These are phyloP conservation scores for Aspergillus calidoustus DNA, from an alignment of 2,329 filamentous ascomycete genomes.

Conservation along the genomic window DNA sequence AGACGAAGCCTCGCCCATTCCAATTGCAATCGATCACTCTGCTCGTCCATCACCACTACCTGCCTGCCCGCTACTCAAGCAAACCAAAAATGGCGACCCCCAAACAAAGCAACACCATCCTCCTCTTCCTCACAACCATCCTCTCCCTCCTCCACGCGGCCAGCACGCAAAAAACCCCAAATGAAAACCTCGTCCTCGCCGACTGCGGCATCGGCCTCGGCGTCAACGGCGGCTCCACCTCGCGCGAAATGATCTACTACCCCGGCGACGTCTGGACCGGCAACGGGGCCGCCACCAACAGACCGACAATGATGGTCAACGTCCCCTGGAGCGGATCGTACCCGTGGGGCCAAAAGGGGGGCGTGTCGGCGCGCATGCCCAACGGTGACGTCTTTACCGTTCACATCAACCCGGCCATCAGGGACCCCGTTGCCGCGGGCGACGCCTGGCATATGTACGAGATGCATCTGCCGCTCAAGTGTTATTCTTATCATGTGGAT, in stretches of 20 bases:
- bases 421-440: slow-evolving; percentile 6
- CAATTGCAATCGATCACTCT: too few species aligned
- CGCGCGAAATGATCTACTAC: slow-evolving; percentile 17
- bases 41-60: not conserved
- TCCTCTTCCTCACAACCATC: not conserved
- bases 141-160: too few species aligned
- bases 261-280: slow-evolving; percentile 14
- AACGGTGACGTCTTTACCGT: slow-evolving; percentile 13
- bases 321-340: slow-evolving; percentile 12
- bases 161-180: too few species aligned
- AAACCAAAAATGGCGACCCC: not conserved
- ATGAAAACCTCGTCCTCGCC: slow-evolving; percentile 7
- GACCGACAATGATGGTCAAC: slow-evolving; percentile 16
- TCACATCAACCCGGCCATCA: slow-evolving; percentile 4
- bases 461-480: slow-evolving; percentile 14
- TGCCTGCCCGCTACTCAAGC: not conserved
- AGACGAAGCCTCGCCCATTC: too few species aligned
- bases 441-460: slow-evolving; percentile 10
- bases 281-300: slow-evolving; percentile 12
- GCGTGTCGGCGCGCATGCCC: slow-evolving; percentile 12
- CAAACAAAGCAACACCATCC: not conserved
- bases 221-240: slow-evolving; percentile 11
- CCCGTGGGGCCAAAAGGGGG: slow-evolving; percentile 10
- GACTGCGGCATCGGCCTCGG: slow-evolving; percentile 16
- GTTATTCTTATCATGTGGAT: slow-evolving; percentile 7